Percentiles rank a stretch among this genome's conserved stretches.
Conservation (phyloP, 2,329 filamentous ascomycete species). For the Neofusicoccum umdonicola region DNA sequence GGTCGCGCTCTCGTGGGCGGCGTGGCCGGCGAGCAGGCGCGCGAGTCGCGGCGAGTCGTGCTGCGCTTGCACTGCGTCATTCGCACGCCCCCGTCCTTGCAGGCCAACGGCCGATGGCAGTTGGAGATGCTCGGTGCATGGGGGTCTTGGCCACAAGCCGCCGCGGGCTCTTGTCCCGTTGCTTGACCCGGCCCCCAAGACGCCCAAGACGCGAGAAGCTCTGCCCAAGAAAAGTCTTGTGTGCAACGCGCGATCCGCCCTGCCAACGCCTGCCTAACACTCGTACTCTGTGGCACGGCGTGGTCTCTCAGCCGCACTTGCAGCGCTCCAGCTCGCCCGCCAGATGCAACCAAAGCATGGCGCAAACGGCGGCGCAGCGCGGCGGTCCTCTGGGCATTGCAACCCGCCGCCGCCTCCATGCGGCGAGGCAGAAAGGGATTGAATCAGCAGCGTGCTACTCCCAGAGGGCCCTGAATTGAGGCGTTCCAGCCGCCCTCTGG, state of each 20-base stretch:
- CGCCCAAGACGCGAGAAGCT: constrained; percentile 4
- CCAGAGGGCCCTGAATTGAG: not conserved
- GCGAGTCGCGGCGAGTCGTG: not conserved
- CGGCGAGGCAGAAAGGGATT: not conserved
- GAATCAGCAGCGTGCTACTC: not conserved
- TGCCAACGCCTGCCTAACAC: no score
- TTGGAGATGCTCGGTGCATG: not conserved
- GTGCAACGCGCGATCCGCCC: not conserved
- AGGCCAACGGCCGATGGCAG: not conserved
- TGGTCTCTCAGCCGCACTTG: constrained; percentile 8
- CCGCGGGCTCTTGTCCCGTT: not conserved
- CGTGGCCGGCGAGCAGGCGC: not conserved
- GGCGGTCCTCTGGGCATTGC: not conserved
- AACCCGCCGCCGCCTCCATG: not conserved
- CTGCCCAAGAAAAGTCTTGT: constrained; percentile 7
- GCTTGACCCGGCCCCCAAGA: constrained; percentile 4
- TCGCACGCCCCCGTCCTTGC: not conserved
- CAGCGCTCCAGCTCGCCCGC: not conserved
- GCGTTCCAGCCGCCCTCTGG: constrained; percentile 8
- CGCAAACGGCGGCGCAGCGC: not conserved
- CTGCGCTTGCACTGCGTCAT: not conserved
- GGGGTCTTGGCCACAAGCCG: not conserved
- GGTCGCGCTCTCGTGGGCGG: not conserved
- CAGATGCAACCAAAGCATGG: not conserved
- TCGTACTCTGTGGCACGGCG: not conserved